phyloP scores from a whole-genome alignment of 2,329 filamentous ascomycete species.

The Pseudogymnoascus sp. region DNA sequence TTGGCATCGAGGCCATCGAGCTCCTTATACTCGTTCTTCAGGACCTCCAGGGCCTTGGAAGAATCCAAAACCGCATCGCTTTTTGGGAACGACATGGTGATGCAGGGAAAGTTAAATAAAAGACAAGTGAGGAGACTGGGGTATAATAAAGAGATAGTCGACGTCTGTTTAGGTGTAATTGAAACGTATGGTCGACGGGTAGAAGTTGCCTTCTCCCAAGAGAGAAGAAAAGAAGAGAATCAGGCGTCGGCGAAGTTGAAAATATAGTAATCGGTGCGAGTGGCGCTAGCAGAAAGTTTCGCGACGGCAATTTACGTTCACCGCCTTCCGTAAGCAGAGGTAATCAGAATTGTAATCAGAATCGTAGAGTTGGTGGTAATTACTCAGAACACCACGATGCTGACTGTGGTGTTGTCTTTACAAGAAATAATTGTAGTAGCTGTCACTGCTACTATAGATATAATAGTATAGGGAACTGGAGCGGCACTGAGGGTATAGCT shows the following conservation, averaged over 20 bases:
- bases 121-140: conserved; percentile 18
- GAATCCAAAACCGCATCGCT: conserved; percentile 41
- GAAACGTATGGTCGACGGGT: conserved; percentile 49
- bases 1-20: conserved; percentile 82
- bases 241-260: conserved; percentile 9
- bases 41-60: conserved; percentile 67
- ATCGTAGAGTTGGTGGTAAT: neutral
- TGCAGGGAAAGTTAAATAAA: conserved; percentile 35
- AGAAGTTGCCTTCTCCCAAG: conserved; percentile 50
- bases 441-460: neutral
- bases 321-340: neutral
- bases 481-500: neutral
- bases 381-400: neutral
- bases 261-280: neutral
- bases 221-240: conserved; percentile 36
- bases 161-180: conserved; percentile 33
- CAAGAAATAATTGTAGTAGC: neutral
- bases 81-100: conserved; percentile 36
- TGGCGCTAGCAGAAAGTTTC: conserved; percentile 10
- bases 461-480: neutral
- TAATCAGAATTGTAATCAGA: neutral
- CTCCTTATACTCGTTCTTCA: conserved; percentile 66
- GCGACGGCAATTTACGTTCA: conserved; percentile 5
- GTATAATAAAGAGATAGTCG: conserved; percentile 31
- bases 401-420: no score